Percentiles rank a stretch among this genome's conserved stretches.
Conservation (phyloP, 2,329 filamentous ascomycete species). For the Fusarium domesticum region DNA sequence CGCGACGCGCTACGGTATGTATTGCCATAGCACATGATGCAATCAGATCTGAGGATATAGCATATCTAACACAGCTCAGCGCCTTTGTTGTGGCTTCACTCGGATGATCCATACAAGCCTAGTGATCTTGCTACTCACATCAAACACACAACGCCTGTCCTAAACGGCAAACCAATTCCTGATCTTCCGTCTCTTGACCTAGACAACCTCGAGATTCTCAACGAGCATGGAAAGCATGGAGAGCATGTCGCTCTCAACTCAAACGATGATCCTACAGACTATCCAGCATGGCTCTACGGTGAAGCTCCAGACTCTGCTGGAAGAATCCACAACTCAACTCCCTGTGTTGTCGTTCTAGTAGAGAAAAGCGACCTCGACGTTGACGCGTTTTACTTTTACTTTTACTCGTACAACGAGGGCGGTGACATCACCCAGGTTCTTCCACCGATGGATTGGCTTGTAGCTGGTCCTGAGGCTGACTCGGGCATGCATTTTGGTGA, state of each 20-base stretch:
- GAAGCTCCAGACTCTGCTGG: constrained; percentile 23
- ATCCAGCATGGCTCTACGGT: constrained; percentile 30
- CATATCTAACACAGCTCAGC: constrained; percentile 21
- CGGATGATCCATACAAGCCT: constrained; percentile 32
- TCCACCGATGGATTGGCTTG: constrained; percentile 26
- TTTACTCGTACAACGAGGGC: constrained; percentile 35
- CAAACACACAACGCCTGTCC: constrained; percentile 28
- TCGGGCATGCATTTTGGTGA: constrained; percentile 31
- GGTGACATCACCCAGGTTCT: constrained; percentile 34
- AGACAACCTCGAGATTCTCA: constrained; percentile 31
- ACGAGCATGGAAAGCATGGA: constrained; percentile 13
- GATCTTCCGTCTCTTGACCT: constrained; percentile 24
- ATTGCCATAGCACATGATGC: neutral
- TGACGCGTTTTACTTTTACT: constrained; percentile 37
- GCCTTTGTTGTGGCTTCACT: constrained; percentile 34
- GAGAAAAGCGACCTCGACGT: constrained; percentile 27
- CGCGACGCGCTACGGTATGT: constrained; percentile 31
- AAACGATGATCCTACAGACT: constrained; percentile 27
- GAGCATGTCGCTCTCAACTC: constrained; percentile 24
- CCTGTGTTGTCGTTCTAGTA: constrained; percentile 33
- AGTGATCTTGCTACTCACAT: constrained; percentile 32
- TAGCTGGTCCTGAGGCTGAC: constrained; percentile 7
- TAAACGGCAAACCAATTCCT: constrained; percentile 15
- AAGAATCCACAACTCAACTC: constrained; percentile 24
- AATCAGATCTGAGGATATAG: neutral